Conservation (phyloP, 257 asterid genomes). For the Mentha longifolia region DNA sequence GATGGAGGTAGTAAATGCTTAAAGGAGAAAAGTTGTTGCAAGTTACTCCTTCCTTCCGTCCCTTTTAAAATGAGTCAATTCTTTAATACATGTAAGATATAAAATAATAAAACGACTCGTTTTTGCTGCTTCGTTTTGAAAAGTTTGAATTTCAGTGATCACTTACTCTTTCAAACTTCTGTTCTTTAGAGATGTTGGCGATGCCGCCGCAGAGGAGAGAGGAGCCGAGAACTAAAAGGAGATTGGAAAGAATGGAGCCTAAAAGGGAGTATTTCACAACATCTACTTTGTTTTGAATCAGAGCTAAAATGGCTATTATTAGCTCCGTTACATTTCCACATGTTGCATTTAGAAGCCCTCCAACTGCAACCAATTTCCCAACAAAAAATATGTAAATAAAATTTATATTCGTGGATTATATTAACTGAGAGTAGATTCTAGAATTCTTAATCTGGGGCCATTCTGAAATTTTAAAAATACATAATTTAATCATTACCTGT, state of each 20-base stretch:
- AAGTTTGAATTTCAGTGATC: too few relatives aligned
- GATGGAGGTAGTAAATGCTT: too few relatives aligned
- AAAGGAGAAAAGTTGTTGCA: too few relatives aligned
- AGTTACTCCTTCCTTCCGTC: too few relatives aligned
- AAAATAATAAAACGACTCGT: too few relatives aligned
- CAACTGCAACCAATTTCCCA: constrained; percentile 54
- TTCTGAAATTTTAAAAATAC: not conserved
- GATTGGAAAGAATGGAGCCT: constrained; percentile 93
- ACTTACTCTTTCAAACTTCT: constrained; percentile 76
- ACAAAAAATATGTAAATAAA: not conserved
- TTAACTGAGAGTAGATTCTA: not conserved
- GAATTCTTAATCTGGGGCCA: not conserved
- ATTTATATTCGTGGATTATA: too few relatives aligned
- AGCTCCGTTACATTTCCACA: constrained; percentile 98
- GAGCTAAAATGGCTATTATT: constrained; percentile 78
- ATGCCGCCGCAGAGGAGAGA: constrained; percentile 97
- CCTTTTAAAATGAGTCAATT: too few relatives aligned
- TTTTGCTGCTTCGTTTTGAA: too few relatives aligned
- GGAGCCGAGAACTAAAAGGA: constrained; percentile 88
- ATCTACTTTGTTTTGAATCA: constrained; percentile 65
- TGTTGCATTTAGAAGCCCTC: constrained; percentile 95
- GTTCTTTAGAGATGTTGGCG: constrained; percentile 60
- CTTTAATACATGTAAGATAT: too few relatives aligned
- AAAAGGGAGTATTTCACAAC: constrained; percentile 82
- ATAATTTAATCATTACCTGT: constrained; percentile 55